Base-by-base conservation (phyloP, 306 rosid genomes). In the Cicer bijugum region DNA sequence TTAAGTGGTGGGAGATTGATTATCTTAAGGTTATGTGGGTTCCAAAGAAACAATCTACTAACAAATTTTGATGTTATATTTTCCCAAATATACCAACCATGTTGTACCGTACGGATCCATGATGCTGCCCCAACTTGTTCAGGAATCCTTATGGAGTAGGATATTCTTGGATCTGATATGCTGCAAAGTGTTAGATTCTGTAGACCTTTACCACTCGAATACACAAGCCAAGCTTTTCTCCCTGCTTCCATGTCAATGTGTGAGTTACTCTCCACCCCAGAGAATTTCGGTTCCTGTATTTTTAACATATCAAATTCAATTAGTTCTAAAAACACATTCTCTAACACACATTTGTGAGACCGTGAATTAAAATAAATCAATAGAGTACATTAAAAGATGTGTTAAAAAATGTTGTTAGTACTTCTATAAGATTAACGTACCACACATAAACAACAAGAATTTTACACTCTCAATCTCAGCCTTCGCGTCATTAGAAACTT, bases 11-110 rank as follows among this genome's bases (percentile, higher is more conserved):
- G 75, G 12, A 71, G 75, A 0, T 1, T 39, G 35, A 71, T 55
- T 42, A 3, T 16, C 6, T 4, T 14, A 19, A 16, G 64, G 64
- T 19, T 52, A 9, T 1, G 20, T 16, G 65, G 66, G 20, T 71
- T 71, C 65, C 65, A 71, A 55, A 71, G 75, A 71, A 55, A 12
- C 8, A 71, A 23, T 12, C 6, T 20, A 10, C 51, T 16, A 40
- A 10, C 51, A 38, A 14, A 8, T 12, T 6, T 33, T 33, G 66
- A 42, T 55, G 19, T 5, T 0, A 0, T 16, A 1, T 53, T 11
- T 10, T 17, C 4, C 42, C 44, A 19, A 55, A 55, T 12, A 39
- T 1, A 53, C 75, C 64, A 70, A 4, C 75, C 75, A 70, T 70
- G 40, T 38, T 70, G 51, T 38, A 70, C 20, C 0, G 39, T 3